Evolutionary conservation across 352 stramenopile species (phyloP), one percentile per base, ranked within the genome.

Genomic region (Thalassiosira hispida): DNA sequence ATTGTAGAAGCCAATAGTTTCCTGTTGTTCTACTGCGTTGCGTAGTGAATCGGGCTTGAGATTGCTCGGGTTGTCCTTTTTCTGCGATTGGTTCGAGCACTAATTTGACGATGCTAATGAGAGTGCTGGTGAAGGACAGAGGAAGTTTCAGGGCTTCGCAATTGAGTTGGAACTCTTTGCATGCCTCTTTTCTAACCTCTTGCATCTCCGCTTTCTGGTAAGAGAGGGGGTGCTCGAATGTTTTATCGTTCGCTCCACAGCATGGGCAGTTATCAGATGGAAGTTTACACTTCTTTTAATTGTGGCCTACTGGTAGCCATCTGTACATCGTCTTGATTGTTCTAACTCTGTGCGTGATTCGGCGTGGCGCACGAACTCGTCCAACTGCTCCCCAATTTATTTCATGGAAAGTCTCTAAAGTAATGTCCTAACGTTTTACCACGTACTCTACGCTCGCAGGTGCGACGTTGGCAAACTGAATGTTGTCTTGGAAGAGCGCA

Each of bases 381-480:
- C 63, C 63, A 38, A 72, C 49, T 18, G 47, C 47, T 1, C 29
- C 25, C 63, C 63, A 72, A 20, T 72, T 57, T 16, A 72, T 72
- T 27, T n/a, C 22, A 14, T 62, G 14, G n/a, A 49, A 31, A 0
- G 20, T 35, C 4, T 59, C 9, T 6, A 23, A 1, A 14, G 1
- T 9, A 12, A 72, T 49, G 6, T 42, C 25, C 8, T 53, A 18
- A 0, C 62, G 23, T 46, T 22, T 5, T 8, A 3, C 8, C 0
- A 72, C 62, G 4, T 72, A 51, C 2, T 72, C 46, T n/a, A n/a
- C n/a, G n/a, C n/a, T n/a, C 5, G 3, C 22, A 35, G 47, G 47
- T 18, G 47, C 20, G 3, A 9, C 29, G 20, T 52, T 51, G 1
- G 25, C 47, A 22, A 44, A 31, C 12, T 51, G 5, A 4, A 63